Evolutionary conservation across 306 rosid genomes (phyloP).

Genomic region (Rubus parviflorus): DNA sequence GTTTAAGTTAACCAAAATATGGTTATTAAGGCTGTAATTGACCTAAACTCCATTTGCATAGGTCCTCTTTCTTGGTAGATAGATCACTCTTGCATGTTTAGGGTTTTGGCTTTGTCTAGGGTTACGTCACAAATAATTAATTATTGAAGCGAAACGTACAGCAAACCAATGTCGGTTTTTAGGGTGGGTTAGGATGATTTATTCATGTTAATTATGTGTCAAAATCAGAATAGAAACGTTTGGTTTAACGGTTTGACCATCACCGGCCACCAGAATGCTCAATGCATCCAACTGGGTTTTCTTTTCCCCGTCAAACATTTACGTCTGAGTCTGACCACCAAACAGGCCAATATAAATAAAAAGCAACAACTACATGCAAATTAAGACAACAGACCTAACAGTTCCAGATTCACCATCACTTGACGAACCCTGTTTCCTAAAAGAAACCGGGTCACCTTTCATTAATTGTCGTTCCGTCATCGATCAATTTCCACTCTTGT

Average conservation of each 20-base stretch:
- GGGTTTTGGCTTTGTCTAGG: background rate
- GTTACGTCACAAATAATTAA: background rate
- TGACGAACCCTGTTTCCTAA: background rate
- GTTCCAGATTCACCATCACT: background rate
- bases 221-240: background rate
- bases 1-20: too few relatives aligned
- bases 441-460: background rate
- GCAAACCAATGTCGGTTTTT: background rate
- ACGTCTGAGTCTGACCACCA: background rate
- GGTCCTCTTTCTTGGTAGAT: background rate
- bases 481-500: background rate
- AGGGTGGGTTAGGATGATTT: background rate
- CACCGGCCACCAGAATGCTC: background rate
- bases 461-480: background rate
- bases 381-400: background rate
- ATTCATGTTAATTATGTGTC: background rate
- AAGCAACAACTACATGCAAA: too few relatives aligned
- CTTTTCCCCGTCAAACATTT: background rate
- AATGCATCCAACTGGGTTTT: background rate
- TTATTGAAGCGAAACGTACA: background rate
- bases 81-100: background rate
- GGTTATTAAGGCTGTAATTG: too few relatives aligned
- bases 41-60: too few relatives aligned
- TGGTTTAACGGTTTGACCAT: background rate
- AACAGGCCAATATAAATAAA: background rate